Base-by-base conservation (phyloP, 352 stramenopile genomes). In the Phytophthora hibernalis region DNA sequence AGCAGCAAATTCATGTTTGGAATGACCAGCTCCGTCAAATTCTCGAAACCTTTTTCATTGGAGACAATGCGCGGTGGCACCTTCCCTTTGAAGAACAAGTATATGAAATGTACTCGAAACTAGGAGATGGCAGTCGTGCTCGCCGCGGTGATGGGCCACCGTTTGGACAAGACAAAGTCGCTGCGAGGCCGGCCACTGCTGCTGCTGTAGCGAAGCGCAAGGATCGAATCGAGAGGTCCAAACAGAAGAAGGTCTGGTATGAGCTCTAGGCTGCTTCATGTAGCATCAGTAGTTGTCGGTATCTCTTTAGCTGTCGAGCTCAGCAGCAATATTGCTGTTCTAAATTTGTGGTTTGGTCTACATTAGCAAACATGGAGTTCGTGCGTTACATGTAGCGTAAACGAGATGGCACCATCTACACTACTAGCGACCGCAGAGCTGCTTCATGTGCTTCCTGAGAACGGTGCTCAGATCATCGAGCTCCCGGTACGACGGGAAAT, bases 401-500 rank as follows among this genome's bases (percentile, higher is more conserved):
- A 47, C n/a, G n/a, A 40, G 12, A 57, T 42, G 20, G 15, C 18
- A n/a, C n/a, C n/a, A n/a, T 44, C 5, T 43, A 31, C 21, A 51
- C 54, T 76, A 76, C 40, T 69, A 49, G 31, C 53, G 61, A 15
- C 51, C 49, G 16, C 80, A 88, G 15, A 68, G 26, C 43, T 74
- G 69, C 54, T 77, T 80, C 48, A 95, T 78, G 71, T 93, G 86
- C 21, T 68, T 73, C 13, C 85, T 84, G 53, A 95, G 71, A 12
- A 82, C 54, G 3, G 55, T 28, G 56, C 77, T 78, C 68, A 95
- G 88, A 53, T 89, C 77, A 15, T 89, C 76, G 31, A 95, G 68
- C 65, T 95, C 87, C 48, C 87, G 90, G 73, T 93, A 95, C 5
- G 87, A 96, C 47, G 87, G 87, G 54, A 96, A 96, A 68, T 96